A percentile compares a stretch with the other conserved stretches of the same genome.
phyloP scores from a whole-genome alignment of 2,329 filamentous ascomycete species.

The Xylariaceae sp. region DNA sequence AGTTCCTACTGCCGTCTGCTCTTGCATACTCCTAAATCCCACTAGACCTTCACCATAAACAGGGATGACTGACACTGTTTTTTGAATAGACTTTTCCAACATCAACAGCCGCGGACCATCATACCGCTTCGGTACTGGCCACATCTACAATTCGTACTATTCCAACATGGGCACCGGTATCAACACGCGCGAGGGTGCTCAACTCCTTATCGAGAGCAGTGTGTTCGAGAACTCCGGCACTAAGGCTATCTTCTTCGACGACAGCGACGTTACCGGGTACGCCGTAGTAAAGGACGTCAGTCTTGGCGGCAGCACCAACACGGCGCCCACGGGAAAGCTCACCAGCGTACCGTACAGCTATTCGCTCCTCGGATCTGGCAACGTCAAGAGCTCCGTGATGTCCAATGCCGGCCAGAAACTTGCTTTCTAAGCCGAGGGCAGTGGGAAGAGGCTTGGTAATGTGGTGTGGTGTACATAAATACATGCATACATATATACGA shows the following conservation, averaged over 20 bases:
- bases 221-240: conserved; percentile 33
- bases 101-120: conserved; percentile 61
- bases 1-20: too few species aligned
- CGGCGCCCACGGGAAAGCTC: conserved; percentile 57
- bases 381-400: conserved; percentile 51
- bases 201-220: conserved; percentile 58
- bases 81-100: conserved; percentile 70
- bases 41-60: too few species aligned
- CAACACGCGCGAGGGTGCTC: conserved; percentile 55
- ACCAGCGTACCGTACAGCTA: conserved; percentile 60
- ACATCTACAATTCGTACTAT: conserved; percentile 54
- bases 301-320: conserved; percentile 53
- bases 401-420: conserved; percentile 46
- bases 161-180: conserved; percentile 48
- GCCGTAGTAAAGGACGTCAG: conserved; percentile 49
- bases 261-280: conserved; percentile 50
- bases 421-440: conserved; percentile 22
- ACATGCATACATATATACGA: not conserved
- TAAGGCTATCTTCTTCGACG: conserved; percentile 39
- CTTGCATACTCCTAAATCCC: too few species aligned
- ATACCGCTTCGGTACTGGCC: conserved; percentile 62
- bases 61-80: too few species aligned
- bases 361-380: conserved; percentile 54
- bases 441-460: not conserved
- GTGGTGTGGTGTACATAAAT: not conserved